phyloP scores from a whole-genome alignment of 306 rosid species.

The Arachis hypogaea region DNA sequence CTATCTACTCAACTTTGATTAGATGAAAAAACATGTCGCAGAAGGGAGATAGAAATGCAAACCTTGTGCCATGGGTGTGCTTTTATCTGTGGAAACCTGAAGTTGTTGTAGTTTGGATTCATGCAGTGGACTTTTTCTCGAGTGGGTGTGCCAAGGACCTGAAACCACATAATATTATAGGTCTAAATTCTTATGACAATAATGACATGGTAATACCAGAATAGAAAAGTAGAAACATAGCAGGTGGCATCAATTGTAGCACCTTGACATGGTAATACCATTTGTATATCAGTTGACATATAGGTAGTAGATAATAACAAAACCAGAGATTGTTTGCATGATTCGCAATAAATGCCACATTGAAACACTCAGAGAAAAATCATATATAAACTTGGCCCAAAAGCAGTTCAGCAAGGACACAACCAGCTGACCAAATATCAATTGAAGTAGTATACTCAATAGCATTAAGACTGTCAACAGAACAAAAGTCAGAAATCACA shows the following conservation, averaged over 20 bases:
- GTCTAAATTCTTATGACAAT: constrained; percentile 1
- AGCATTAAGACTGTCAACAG: constrained; percentile 62
- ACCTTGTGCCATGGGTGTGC: constrained; percentile 90
- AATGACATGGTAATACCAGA: constrained; percentile 2
- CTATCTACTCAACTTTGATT: constrained; percentile 25
- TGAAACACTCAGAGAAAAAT: constrained; percentile 4
- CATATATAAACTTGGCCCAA: constrained; percentile 40
- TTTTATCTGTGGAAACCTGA: constrained; percentile 78
- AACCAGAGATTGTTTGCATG: constrained; percentile 10
- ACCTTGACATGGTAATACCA: constrained; percentile 55
- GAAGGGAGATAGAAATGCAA: constrained; percentile 21
- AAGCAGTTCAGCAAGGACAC: constrained; percentile 48
- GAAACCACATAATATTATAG: constrained; percentile 28
- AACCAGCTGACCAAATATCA: constrained; percentile 49
- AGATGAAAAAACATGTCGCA: constrained; percentile 6
- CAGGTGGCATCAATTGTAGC: neutral
- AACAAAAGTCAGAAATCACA: constrained; percentile 45
- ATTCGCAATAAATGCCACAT: neutral
- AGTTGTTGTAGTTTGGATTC: constrained; percentile 77
- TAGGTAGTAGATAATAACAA: neutral
- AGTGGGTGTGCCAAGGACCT: constrained; percentile 91
- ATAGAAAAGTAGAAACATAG: neutral
- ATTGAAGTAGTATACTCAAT: constrained; percentile 45
- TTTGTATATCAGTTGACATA: constrained; percentile 26
- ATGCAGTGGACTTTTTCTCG: constrained; percentile 82